phyloP scores from a whole-genome alignment of 2,329 filamentous ascomycete genomes.

The Cryphonectria radicalis region DNA sequence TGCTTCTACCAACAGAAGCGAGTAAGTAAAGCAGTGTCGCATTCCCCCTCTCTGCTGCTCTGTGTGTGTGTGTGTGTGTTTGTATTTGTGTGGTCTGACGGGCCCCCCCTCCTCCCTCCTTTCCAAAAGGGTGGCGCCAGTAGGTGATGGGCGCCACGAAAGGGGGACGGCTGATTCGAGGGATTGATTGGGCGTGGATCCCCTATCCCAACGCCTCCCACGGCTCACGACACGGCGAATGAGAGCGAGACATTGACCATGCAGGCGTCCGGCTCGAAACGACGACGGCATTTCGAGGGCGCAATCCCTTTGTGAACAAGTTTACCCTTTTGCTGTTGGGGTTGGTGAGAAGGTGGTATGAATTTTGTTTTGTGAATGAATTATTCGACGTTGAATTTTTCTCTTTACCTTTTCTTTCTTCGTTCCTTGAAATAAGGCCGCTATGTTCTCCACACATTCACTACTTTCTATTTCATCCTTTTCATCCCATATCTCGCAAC shows the following conservation, averaged over 20 bases:
- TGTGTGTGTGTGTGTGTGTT: no score
- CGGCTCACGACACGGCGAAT: constrained; percentile 10
- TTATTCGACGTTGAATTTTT: background rate
- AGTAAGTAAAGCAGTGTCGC: background rate
- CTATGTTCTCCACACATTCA: background rate
- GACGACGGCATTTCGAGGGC: constrained; percentile 4
- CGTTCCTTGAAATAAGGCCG: background rate
- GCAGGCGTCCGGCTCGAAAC: constrained; percentile 17
- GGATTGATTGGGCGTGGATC: constrained; percentile 7
- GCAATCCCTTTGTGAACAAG: background rate
- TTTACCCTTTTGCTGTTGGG: background rate
- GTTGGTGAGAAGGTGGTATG: background rate
- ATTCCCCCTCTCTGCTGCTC: no score
- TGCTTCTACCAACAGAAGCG: background rate
- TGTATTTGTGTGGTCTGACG: background rate
- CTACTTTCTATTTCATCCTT: background rate
- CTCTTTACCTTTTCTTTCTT: background rate
- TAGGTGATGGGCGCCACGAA: background rate
- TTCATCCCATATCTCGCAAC: background rate
- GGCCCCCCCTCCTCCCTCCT: no score
- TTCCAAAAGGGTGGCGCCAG: background rate
- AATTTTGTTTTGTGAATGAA: background rate
- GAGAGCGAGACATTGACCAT: constrained; percentile 11
- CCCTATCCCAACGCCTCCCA: background rate
- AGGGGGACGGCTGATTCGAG: background rate